Base-by-base conservation (phyloP, 257 asterid species). In the Anisodus acutangulus region DNA sequence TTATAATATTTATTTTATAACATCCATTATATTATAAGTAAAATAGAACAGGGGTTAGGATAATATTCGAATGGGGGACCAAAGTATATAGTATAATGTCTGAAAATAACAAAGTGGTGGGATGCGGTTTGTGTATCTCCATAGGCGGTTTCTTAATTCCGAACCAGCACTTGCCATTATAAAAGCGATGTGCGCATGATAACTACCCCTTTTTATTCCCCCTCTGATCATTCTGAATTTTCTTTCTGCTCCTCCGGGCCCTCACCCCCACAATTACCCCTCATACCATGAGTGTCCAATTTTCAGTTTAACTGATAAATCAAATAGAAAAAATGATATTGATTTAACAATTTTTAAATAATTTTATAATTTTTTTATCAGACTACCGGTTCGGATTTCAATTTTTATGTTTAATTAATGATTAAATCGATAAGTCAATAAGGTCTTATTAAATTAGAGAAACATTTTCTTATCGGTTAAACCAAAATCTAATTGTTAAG, bases 131-230 rank as follows among this genome's bases (percentile, higher is more conserved):
- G 16, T 78, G 81, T 22, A 59, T 47, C 62, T 49, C 81, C 86
- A 92, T 86, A 86, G 43, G 55, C 85, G 92, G 97, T 90, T 93
- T 89, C 95, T 90, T 88, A 91, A 93, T 90, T 90, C 93, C 93
- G 78, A 94, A 93, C 94, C 92, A 89, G 85, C 85, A 82, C 66
- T 69, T 26, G 15, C 69, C 63, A 72, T 53, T 47, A 79, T 78
- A 83, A 88, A 85, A 67, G 69, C 15, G 9, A 85, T 76, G 85
- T 81, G 89, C 93, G 91, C 95, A 89, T 89, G 91, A 88, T 83
- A 67, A 41, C 78, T 3, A 8, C 11, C 54, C 54, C 49, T 47
- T 35, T 35, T 35, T 12, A 35, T 35, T 26, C 74, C 74, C 74
- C 4, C 7, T 62, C 69, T 62, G 11, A 62, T 62, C 37, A 49